Conservation (phyloP, 1,284 basidiomycete species). For the Termitomyces sp. region DNA sequence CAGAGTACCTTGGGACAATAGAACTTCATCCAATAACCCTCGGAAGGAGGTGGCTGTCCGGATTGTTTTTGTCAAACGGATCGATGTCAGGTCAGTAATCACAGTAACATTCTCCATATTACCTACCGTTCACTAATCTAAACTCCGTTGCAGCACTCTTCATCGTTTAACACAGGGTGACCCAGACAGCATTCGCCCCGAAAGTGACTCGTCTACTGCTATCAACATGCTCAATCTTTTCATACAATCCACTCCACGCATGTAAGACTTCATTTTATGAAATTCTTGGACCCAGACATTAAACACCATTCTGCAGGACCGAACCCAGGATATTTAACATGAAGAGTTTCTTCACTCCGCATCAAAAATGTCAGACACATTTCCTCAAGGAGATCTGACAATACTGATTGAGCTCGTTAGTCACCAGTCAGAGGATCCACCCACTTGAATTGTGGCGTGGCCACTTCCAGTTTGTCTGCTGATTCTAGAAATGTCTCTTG, state of each 20-base stretch:
- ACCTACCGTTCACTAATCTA: not conserved
- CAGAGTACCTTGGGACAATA: slow-evolving; percentile 20
- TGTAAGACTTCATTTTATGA: slow-evolving; percentile 16
- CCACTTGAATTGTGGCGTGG: slow-evolving; percentile 33
- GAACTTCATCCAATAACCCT: not conserved
- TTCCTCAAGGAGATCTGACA: not conserved
- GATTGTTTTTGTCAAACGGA: slow-evolving; percentile 19
- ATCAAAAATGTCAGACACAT: slow-evolving; percentile 14
- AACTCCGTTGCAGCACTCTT: not conserved
- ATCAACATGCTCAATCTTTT: slow-evolving; percentile 33
- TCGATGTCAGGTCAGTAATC: slow-evolving; percentile 19
- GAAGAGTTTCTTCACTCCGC: slow-evolving; percentile 25
- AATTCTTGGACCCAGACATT: not conserved
- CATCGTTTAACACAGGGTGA: slow-evolving; percentile 9
- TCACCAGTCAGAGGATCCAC: slow-evolving; percentile 15
- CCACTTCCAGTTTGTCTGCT: slow-evolving; percentile 28
- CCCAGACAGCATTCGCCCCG: slow-evolving; percentile 10
- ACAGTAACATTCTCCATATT: not conserved
- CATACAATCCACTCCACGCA: slow-evolving; percentile 27
- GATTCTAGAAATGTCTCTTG: not conserved
- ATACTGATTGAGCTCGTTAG: slow-evolving; percentile 8
- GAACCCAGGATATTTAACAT: slow-evolving; percentile 22
- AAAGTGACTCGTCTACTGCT: slow-evolving; percentile 19
- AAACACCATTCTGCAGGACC: slow-evolving; percentile 10
- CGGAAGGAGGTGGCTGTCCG: slow-evolving; percentile 18